A percentile compares a stretch with the other conserved stretches of the same genome.
Conservation (phyloP, 257 asterid species). For the Cynanchum wilfordii region DNA sequence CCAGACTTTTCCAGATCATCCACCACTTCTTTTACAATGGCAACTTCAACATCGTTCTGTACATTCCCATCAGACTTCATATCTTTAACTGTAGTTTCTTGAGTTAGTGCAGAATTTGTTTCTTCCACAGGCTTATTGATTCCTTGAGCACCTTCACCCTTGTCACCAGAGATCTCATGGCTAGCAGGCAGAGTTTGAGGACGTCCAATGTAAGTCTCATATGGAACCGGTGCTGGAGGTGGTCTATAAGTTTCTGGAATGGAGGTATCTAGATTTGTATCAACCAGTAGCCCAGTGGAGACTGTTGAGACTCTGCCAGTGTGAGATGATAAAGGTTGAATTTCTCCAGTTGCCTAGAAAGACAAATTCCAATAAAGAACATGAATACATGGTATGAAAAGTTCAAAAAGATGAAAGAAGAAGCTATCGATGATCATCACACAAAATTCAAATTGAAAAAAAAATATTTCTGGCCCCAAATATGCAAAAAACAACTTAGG, state of each 20-base stretch:
- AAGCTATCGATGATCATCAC: not conserved
- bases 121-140: constrained; percentile 35
- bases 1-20: constrained; percentile 43
- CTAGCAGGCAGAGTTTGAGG: constrained; percentile 41
- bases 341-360: constrained; percentile 48
- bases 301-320: constrained; percentile 44
- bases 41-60: constrained; percentile 31
- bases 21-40: constrained; percentile 36
- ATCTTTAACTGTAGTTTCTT: constrained; percentile 38
- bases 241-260: constrained; percentile 71
- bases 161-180: constrained; percentile 34
- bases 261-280: constrained; percentile 82
- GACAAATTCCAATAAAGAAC: constrained; percentile 18
- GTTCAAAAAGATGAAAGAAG: not conserved
- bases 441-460: not conserved
- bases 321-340: constrained; percentile 55
- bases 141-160: constrained; percentile 40
- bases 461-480: not conserved
- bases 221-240: constrained; percentile 82
- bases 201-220: constrained; percentile 42
- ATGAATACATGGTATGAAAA: not conserved
- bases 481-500: not conserved
- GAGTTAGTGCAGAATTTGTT: constrained; percentile 33
- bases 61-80: constrained; percentile 43
- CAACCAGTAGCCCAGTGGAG: constrained; percentile 70